A percentile compares a stretch with the other conserved stretches of the same genome.
Conservation (phyloP, 495 filamentous ascomycete species). For the Aspergillus nanangensis region DNA sequence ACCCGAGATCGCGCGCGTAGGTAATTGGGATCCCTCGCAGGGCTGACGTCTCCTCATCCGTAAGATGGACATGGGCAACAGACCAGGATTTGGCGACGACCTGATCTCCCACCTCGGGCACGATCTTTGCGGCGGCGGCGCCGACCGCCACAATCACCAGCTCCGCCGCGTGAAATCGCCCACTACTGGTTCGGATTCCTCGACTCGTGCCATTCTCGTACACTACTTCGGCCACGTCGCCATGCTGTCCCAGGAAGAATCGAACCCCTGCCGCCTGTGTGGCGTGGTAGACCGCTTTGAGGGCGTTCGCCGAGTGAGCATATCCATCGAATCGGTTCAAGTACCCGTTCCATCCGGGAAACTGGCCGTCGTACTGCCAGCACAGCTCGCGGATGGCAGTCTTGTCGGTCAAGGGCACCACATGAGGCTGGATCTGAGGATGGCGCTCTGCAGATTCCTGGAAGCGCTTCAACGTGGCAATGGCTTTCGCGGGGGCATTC, state of each 20-base stretch:
- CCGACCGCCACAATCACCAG: slow-evolving; percentile 42
- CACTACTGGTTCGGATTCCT: slow-evolving; percentile 33
- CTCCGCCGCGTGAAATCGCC: slow-evolving; percentile 29
- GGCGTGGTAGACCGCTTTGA: slow-evolving; percentile 23
- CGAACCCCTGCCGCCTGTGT: slow-evolving; percentile 27
- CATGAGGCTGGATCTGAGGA: slow-evolving; percentile 27
- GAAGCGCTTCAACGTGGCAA: slow-evolving; percentile 41
- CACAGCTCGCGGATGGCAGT: slow-evolving; percentile 33
- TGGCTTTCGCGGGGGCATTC: slow-evolving; percentile 41
- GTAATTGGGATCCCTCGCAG: slow-evolving; percentile 52
- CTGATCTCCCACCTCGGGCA: slow-evolving; percentile 34
- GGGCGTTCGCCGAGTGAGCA: slow-evolving; percentile 44
- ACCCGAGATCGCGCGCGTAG: slow-evolving; percentile 51
- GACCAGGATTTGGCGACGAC: slow-evolving; percentile 48
- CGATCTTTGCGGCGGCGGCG: slow-evolving; percentile 31
- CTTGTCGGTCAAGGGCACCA: slow-evolving; percentile 26
- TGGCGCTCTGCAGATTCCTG: slow-evolving; percentile 35
- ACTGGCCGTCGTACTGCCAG: slow-evolving; percentile 42
- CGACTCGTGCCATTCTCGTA: slow-evolving; percentile 24
- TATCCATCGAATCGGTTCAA: slow-evolving; percentile 52
- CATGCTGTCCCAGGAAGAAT: slow-evolving; percentile 31
- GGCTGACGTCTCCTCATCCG: slow-evolving; percentile 40
- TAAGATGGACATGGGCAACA: slow-evolving; percentile 51
- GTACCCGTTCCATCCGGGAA: slow-evolving; percentile 52
- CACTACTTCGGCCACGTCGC: slow-evolving; percentile 17